Percentiles rank a stretch among this genome's conserved stretches.
phyloP scores from a whole-genome alignment of 768 basidiomycete species.

The Amanita subjunquillea region DNA sequence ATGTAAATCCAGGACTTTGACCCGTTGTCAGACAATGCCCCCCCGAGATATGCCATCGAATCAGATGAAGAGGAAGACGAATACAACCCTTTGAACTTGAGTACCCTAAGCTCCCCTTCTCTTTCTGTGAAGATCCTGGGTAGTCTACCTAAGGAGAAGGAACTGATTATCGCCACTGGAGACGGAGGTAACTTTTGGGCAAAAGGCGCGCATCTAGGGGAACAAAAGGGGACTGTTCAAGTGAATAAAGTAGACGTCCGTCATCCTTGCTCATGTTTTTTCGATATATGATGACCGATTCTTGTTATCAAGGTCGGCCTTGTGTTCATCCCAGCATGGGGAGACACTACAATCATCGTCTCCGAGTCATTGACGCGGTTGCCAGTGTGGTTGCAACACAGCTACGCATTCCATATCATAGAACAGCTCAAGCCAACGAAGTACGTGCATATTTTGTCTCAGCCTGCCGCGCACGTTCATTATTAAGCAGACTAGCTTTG shows the following conservation, averaged over 20 bases:
- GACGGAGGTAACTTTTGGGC: conserved; percentile 41
- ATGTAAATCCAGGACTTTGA: conserved; percentile 31
- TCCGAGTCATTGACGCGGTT: conserved; percentile 41
- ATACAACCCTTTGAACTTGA: conserved; percentile 28
- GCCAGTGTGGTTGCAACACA: conserved; percentile 40
- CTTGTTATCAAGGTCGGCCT: conserved; percentile 34
- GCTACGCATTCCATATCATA: conserved; percentile 34
- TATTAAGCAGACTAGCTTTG: conserved; percentile 28
- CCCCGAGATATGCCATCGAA: conserved; percentile 53
- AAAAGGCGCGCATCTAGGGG: conserved; percentile 37
- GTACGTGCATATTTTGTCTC: conserved; percentile 18
- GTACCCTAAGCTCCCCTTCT: conserved; percentile 8
- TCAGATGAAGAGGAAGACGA: conserved; percentile 65
- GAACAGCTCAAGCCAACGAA: conserved; percentile 33
- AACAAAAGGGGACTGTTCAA: conserved; percentile 30
- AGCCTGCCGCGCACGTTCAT: neutral
- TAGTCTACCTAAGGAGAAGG: conserved; percentile 14
- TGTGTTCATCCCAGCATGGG: conserved; percentile 40
- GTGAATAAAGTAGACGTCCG: conserved; percentile 2
- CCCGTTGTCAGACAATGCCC: conserved; percentile 43
- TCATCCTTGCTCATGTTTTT: neutral
- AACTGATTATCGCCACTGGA: conserved; percentile 36
- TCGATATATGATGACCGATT: neutral
- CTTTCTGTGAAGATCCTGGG: conserved; percentile 29
- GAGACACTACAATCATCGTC: conserved; percentile 32